A percentile compares a stretch with the other conserved stretches of the same genome.
Evolutionary conservation across 768 basidiomycete genomes (phyloP).

Genomic region (Termitomyces sp.): DNA sequence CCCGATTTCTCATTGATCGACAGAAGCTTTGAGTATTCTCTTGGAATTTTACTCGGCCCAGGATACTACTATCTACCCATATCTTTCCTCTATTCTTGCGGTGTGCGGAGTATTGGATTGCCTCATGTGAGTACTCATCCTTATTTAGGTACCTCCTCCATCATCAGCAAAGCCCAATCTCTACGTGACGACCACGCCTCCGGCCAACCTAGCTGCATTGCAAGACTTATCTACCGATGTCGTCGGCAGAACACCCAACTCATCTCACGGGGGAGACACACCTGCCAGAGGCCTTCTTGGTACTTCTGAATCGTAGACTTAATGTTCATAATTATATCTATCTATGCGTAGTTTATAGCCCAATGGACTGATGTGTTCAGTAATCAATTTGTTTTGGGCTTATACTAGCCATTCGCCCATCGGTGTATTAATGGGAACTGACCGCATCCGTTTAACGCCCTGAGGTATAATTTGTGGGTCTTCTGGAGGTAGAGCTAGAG

Average conservation of each 20-base stretch:
- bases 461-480: neutral
- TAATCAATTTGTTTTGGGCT: neutral
- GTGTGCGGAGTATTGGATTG: slow-evolving; percentile 34
- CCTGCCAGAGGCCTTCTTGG: slow-evolving; percentile 34
- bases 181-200: slow-evolving; percentile 13
- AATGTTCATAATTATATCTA: neutral
- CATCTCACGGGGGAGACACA: slow-evolving; percentile 56
- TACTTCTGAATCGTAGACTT: slow-evolving; percentile 2
- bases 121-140: neutral
- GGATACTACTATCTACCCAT: slow-evolving; percentile 43
- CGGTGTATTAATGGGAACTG: neutral
- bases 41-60: slow-evolving; percentile 73
- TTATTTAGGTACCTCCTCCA: slow-evolving; percentile 47
- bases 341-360: neutral
- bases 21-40: slow-evolving; percentile 64
- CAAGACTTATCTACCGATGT: slow-evolving; percentile 21
- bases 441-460: neutral
- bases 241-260: slow-evolving; percentile 51
- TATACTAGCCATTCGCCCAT: slow-evolving; percentile 3
- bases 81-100: slow-evolving; percentile 45
- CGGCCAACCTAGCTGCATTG: slow-evolving; percentile 12
- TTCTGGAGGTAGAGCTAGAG: slow-evolving; percentile 1
- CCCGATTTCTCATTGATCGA: slow-evolving; percentile 1
- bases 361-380: neutral
- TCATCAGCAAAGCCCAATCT: slow-evolving; percentile 23